Conservation (phyloP, 208 protist genomes). For the Tritrichomonas foetus region DNA sequence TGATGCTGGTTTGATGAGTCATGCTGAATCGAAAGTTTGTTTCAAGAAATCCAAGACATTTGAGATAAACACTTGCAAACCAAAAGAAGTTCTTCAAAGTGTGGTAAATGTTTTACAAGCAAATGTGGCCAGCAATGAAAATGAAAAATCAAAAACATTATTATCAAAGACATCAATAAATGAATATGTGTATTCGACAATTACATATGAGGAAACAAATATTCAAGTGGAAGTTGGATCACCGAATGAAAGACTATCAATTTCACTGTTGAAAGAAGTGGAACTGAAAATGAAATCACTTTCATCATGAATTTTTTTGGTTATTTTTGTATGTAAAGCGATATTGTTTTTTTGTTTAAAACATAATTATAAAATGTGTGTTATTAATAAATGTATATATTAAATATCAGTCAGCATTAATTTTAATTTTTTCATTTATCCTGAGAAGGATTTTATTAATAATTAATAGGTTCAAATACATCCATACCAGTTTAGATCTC, state of each 20-base stretch:
- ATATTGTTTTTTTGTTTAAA: too few species aligned
- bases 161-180: not conserved
- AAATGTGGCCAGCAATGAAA: not conserved
- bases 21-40: not conserved
- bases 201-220: not conserved
- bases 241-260: not conserved
- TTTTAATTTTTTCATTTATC: too few species aligned
- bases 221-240: not conserved
- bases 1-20: too few species aligned
- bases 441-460: too few species aligned
- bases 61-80: not conserved
- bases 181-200: not conserved
- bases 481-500: too few species aligned
- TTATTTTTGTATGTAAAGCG: too few species aligned
- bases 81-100: not conserved
- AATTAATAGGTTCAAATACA: too few species aligned
- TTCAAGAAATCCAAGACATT: not conserved
- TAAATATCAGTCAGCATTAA: too few species aligned
- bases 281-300: constrained; percentile 27
- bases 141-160: not conserved
- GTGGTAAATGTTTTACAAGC: not conserved
- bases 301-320: too few species aligned
- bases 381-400: too few species aligned
- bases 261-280: not conserved
- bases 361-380: too few species aligned